These are phyloP conservation scores for Chrysanthemum lavandulifolium DNA, from an alignment of 129 eudicot species.

Conservation along the genomic window DNA sequence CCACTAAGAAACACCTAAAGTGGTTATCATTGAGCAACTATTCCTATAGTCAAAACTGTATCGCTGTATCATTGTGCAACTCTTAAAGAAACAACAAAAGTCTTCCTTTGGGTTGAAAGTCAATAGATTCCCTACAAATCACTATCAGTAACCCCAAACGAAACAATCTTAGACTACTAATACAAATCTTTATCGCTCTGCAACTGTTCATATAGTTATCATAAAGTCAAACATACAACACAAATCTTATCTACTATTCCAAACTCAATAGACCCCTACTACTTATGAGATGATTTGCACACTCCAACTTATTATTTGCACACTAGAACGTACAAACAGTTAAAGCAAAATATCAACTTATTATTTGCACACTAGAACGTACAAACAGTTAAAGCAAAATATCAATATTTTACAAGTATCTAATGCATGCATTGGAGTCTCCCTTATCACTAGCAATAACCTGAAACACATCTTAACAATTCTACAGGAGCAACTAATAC, in stretches of 20 bases:
- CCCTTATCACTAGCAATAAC: conserved; percentile 11
- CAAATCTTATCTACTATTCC: neutral
- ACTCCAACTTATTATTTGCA: no score
- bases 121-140: neutral
- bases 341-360: no score
- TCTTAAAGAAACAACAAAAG: neutral
- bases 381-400: no score
- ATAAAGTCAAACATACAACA: neutral
- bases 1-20: no score
- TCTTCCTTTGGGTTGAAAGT: neutral
- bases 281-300: neutral
- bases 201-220: neutral
- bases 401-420: no score
- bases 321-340: no score
- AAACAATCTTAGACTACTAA: neutral
- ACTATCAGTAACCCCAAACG: neutral
- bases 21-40: no score
- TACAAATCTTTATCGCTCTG: neutral
- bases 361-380: no score
- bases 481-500: conserved; percentile 3
- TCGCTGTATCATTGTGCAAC: neutral
- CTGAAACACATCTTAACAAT: conserved; percentile 6
- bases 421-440: no score
- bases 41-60: no score
- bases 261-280: neutral